Base-by-base conservation (phyloP, 75 land plant genomes). In the Picea glauca region DNA sequence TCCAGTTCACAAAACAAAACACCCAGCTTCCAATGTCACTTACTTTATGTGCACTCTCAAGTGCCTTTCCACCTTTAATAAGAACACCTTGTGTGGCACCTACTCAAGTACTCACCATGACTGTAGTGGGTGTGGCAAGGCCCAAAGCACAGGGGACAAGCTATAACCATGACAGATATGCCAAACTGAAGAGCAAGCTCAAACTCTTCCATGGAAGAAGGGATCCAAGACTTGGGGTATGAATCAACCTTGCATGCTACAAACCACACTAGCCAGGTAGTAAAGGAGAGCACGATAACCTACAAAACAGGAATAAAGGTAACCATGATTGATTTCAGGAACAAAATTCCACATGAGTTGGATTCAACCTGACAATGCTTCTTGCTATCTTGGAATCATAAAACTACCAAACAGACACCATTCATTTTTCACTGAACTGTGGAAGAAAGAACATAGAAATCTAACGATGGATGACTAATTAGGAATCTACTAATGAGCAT, bases 21-120 rank as follows among this genome's bases (percentile, higher is more conserved):
- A 70, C 43, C 43, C 43, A 30, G 26, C 17, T 0, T 5, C 33
- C 4, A 60, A 77, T 46, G 14, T 43, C 35, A 13, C 70, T 74
- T 56, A 93, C 90, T 87, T 90, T 90, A 64, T 92, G 92, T 17
- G 99, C 95, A 76, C 88, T 91, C 76, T 96, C 93, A 62, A 96
- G 84, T 23, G 98, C 98, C 77, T 88, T 89, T 33, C 98, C 99
- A 21, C 99, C 99, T 76, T 96, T 96, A 35, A 96, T 96, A 11
- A 96, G 84, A 43, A 96, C 94, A 70, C 99, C 99, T 82, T 86
- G 88, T 38, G 86, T 82, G 76, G 99, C 99, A 82, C 99, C 99
- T 66, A 94, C 94, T 65, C 98, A 98, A 58, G 98, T 91, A 18
- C 92, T 93, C 81, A 96, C 99, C 99, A 96, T 94, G 20, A 96